These are phyloP conservation scores for Lablab purpureus DNA, from an alignment of 306 rosid genomes.

Conservation along the genomic window DNA sequence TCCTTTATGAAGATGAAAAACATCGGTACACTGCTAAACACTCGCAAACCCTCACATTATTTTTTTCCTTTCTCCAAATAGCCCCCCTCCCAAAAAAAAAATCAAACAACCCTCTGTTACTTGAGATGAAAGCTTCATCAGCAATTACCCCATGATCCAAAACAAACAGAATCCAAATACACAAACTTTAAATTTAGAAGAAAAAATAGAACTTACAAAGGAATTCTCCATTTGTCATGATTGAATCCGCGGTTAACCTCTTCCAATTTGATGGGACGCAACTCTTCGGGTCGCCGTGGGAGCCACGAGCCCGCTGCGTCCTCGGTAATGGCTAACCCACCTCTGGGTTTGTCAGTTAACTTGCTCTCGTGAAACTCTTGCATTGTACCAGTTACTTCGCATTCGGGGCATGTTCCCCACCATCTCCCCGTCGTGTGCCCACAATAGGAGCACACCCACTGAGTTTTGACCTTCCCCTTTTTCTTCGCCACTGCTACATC, in stretches of 20 bases:
- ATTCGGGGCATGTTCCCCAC: conserved; percentile 80
- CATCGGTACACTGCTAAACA: background rate
- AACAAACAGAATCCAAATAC: background rate
- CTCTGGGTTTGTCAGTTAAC: conserved; percentile 25
- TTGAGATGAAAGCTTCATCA: background rate
- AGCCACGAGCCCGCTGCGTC: conserved; percentile 66
- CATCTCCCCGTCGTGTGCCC: conserved; percentile 73
- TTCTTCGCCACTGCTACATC: conserved; percentile 25
- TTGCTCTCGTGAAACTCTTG: conserved; percentile 55
- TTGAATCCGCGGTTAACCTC: conserved; percentile 76
- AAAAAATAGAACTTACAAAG: conserved; percentile 63
- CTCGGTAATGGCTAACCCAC: conserved; percentile 62
- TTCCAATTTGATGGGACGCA: conserved; percentile 63
- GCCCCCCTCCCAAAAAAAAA: background rate
- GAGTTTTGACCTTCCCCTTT: conserved; percentile 57
- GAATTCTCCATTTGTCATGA: conserved; percentile 65
- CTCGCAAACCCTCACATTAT: background rate
- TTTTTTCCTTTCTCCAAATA: background rate
- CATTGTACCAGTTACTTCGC: conserved; percentile 56
- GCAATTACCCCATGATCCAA: conserved; percentile 20
- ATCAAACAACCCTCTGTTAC: background rate
- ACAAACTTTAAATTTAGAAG: background rate
- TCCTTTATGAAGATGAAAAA: background rate
- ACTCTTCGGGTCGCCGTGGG: conserved; percentile 51
- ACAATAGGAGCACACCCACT: conserved; percentile 78